Base-by-base conservation (phyloP, 345 rosid genomes). In the Eucalyptus curtisii region DNA sequence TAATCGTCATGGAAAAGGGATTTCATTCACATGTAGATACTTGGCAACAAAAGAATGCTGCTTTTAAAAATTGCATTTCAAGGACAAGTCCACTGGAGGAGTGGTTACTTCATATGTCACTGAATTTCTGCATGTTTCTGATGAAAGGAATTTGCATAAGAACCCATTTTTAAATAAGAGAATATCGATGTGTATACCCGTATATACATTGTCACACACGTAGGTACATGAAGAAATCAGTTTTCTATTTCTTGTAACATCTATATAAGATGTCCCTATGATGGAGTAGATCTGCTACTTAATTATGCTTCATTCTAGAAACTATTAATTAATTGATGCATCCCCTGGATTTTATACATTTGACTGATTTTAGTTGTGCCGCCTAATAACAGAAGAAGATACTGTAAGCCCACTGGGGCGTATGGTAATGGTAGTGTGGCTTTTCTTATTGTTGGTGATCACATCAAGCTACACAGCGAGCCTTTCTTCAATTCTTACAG, bases 391-490 rank as follows among this genome's bases (percentile, higher is more conserved):
- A 97, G 99, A 92, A 91, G 99, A 97, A 94, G 91, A 89, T 13
- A 93, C 96, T 9, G 59, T 91, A 48, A 96, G 98, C 89, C 86
- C 97, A 57, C 91, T 96, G 55, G 96, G 94, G 52, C 94, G 96
- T 90, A 52, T 96, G 89, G 97, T 97, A 89, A 94, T 97, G 99
- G 95, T 97, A 87, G 94, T 95, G 45, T 96, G 99, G 99, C 97
- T 96, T 87, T 96, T 96, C 92, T 90, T 97, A 22, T 84, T 97
- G 92, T 90, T 97, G 98, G 97, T 97, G 86, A 84, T 97, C 90
- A 94, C 95, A 11, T 96, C 99, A 64, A 96, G 99, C 93, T 97
- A 96, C 90, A 97, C 99, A 5, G 99, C 99, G 5, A 94, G 96
- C 91, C 94, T 97, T 92, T 95, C 98, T 87, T 95, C 99, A 68